Evolutionary conservation across 2,329 filamentous ascomycete genomes (phyloP).

Genomic region (Colletotrichum magnum): DNA sequence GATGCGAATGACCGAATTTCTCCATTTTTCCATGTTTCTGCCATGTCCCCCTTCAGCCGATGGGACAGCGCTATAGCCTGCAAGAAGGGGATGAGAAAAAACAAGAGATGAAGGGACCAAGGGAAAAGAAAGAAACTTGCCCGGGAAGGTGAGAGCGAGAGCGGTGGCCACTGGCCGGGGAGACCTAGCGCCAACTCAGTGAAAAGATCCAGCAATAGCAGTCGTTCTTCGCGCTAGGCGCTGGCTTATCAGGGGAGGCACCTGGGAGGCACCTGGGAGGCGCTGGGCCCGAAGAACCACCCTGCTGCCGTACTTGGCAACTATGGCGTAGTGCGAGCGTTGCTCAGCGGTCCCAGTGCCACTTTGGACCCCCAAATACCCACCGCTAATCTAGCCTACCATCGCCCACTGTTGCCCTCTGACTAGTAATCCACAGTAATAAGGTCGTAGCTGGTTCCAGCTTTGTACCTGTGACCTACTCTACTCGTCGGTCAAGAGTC

Average conservation of each 20-base stretch:
- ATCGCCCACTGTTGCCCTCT: constrained; percentile 18
- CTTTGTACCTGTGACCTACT: constrained; percentile 33
- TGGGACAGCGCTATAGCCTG: background rate
- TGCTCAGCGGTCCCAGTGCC: constrained; percentile 4
- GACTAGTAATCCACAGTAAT: constrained; percentile 6
- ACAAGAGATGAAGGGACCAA: constrained; percentile 31
- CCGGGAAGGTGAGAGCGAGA: background rate
- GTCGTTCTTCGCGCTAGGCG: constrained; percentile 30
- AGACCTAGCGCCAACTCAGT: constrained; percentile 31
- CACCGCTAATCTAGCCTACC: constrained; percentile 35
- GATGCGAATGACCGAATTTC: constrained; percentile 35
- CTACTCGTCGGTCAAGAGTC: constrained; percentile 2
- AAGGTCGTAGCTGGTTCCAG: background rate
- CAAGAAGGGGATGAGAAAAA: background rate
- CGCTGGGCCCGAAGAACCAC: constrained; percentile 7
- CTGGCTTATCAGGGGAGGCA: constrained; percentile 31
- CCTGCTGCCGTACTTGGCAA: constrained; percentile 25
- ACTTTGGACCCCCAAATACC: constrained; percentile 23
- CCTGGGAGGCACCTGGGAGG: constrained; percentile 13
- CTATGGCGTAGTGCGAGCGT: constrained; percentile 33
- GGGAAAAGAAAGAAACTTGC: constrained; percentile 6
- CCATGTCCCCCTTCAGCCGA: constrained; percentile 22
- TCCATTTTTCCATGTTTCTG: constrained; percentile 31
- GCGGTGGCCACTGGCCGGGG: constrained; percentile 14
- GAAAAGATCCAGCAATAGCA: constrained; percentile 21